Evolutionary conservation across 2,329 filamentous ascomycete species (phyloP), one percentile per base, ranked within the genome.

Genomic region (Neofusicoccum laricinum): DNA sequence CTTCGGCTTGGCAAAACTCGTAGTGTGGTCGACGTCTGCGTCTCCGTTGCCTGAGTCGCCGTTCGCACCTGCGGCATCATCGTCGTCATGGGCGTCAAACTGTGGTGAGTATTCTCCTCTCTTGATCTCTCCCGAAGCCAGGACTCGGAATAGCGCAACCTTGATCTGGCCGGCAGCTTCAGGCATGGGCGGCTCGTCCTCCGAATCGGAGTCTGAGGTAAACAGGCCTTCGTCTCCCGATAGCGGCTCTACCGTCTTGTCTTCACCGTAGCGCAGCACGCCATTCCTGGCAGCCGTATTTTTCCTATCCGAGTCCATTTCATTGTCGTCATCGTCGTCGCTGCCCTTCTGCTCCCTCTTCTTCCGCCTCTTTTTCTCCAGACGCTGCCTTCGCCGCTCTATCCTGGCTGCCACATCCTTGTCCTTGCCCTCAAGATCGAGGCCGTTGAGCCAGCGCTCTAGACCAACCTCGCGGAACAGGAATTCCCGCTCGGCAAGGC

Each of bases 81-180:
- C 93, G 67, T 97, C 94, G 72, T 98, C 95, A 71, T 98, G 92
- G 2, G 94, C 94, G 75, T 97, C 93, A 68, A 98, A 98, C 73
- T 98, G 95, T 12, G 95, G 95, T 1, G 93, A 97, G 77, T 98
- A 99, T 78, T 99, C 95, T 67, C 95, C 95, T 74, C 93, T 92
- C 80, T 97, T 98, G 74, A 99, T 96, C 77, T 98, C 95, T 14
- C 95, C 95, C 6, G 93, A 97, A 1, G 95, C 95, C 50, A 98
- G 83, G 8, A 99, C 95, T 32, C 95, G 88, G 78, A 97, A 98
- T 80, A 99, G 88, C 67, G 94, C 93, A 17, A 99, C 93, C 79
- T 98, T 98, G 81, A 99, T 99, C 79, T 99, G 95, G 10, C 95
- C 95, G 4, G 95, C 91, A 11, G 95, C 92, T 81, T 98, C 95